phyloP scores from a whole-genome alignment of 768 basidiomycete species.

The Xerocomellus intermedius region DNA sequence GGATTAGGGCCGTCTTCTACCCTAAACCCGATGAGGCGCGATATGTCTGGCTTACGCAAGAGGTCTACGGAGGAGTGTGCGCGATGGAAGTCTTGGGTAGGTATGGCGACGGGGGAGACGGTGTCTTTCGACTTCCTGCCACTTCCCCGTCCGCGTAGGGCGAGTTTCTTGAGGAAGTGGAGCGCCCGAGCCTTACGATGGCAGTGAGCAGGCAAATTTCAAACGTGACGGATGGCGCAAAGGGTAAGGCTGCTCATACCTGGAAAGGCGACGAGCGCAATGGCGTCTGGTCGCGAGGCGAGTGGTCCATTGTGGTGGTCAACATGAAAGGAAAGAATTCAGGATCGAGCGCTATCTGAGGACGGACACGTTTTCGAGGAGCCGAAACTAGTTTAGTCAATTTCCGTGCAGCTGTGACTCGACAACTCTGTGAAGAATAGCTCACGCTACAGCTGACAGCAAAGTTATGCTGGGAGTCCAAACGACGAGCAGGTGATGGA shows the following conservation, averaged over 20 bases:
- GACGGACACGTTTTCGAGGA: slow-evolving; percentile 29
- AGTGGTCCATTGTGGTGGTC: slow-evolving; percentile 28
- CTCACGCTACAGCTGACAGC: not conserved
- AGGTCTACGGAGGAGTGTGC: slow-evolving; percentile 37
- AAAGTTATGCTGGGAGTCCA: not conserved
- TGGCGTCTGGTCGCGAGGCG: slow-evolving; percentile 22
- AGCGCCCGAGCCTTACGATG: slow-evolving; percentile 31
- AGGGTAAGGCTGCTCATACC: slow-evolving; percentile 19
- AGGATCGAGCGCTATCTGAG: slow-evolving; percentile 21
- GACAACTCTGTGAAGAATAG: not conserved
- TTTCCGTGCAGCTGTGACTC: slow-evolving; percentile 11
- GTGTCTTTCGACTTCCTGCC: slow-evolving; percentile 29
- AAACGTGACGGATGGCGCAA: slow-evolving; percentile 9
- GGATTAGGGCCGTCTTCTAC: slow-evolving; percentile 21
- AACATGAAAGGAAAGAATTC: slow-evolving; percentile 10
- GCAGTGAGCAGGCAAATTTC: slow-evolving; percentile 7
- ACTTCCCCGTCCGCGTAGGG: slow-evolving; percentile 33
- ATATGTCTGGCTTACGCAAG: slow-evolving; percentile 25
- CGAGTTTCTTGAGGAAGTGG: slow-evolving; percentile 40
- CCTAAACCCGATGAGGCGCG: slow-evolving; percentile 24
- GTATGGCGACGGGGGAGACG: slow-evolving; percentile 23
- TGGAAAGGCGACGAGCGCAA: slow-evolving; percentile 26
- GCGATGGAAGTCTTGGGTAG: slow-evolving; percentile 24
- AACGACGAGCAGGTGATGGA: not conserved
- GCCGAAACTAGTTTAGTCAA: slow-evolving; percentile 23